Evolutionary conservation across 345 rosid species (phyloP), one percentile per base, ranked within the genome.

Genomic region (Hypericum perforatum): DNA sequence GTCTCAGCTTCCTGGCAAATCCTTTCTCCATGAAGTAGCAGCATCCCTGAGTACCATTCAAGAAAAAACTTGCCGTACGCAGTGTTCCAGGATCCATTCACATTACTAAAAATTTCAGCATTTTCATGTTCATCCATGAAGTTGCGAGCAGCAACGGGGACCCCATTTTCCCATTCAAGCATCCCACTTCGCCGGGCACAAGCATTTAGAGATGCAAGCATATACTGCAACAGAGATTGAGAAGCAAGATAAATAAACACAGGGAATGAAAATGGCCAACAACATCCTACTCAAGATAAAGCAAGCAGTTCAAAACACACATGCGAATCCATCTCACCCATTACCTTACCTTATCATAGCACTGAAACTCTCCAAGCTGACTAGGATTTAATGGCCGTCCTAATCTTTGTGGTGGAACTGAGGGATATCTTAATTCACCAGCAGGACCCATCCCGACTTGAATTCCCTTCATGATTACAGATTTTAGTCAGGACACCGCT

Each of bases 381-480:
- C 59, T 69, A 0, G 67, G 49, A 7, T 38, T 61, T 78, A 76
- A 76, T 52, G 64, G 52, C 70, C 74, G 53, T 44, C 49, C 36
- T 41, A 71, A 70, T 67, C 70, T 70, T 38, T 64, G 50, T 42
- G 76, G 62, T 49, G 81, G 75, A 50, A 66, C 68, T 11, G 68
- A 76, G 63, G 84, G 81, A 62, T 78, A 78, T 58, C 75, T 68
- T 43, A 78, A 57, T 56, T 78, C 84, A 60, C 84, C 84, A 53
- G 71, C 72, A 60, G 84, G 80, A 54, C 84, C 81, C 78, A 78
- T 76, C 52, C 84, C 81, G 11, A 78, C 70, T 66, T 76, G 81
- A 48, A 78, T 58, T 58, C 76, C 84, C 81, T 78, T 42, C 32
- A 57, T 39, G 40, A 15, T 9, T 13, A 62, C 15, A 12, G 47